Evolutionary conservation across 225 moss, liverwort and hornwort genomes (phyloP), one percentile per base, ranked within the genome.

Genomic region (Ulota crispa): DNA sequence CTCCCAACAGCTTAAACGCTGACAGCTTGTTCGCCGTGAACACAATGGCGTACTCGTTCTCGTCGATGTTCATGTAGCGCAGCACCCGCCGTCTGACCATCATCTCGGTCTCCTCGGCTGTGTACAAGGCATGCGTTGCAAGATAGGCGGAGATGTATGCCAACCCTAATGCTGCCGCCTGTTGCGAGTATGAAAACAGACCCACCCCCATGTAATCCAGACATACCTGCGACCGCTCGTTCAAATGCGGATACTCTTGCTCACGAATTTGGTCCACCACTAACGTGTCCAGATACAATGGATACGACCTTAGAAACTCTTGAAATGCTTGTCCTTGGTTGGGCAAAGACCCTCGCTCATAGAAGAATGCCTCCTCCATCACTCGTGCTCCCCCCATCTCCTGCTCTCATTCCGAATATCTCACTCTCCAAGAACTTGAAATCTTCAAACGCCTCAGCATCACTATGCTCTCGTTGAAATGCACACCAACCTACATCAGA

Each of bases 51-150:
- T 92, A 92, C 80, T 89, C 89, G 73, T 86, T 88, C 83, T 92
- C 91, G 43, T 89, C 89, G 16, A 92, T 83, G 77, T 92, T 92
- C 91, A 92, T 87, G 82, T 92, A 89, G 8, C 87, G 84, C 55
- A 92, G 79, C 83, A 92, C 85, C 50, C 89, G 75, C 52, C 85
- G 85, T 62, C 91, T 65, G 45, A 92, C 89, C 76, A 75, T 80
- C 77, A 89, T 78, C 89, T 92, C 89, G 9, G 85, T 79, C 61
- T 81, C 85, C 68, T 89, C 89, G 9, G 82, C 91, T 12, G 85
- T 80, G 50, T 89, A 92, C 41, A 92, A 77, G 7, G 91, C 91
- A 78, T 92, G 91, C 47, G 91, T 92, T 20, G 84, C 88, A 54
- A 92, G 80, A 31, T 89, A 86, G 52, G 87, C 88, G 64, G 87